phyloP scores from a whole-genome alignment of 495 filamentous ascomycete species.

The Penicillium chermesinum region DNA sequence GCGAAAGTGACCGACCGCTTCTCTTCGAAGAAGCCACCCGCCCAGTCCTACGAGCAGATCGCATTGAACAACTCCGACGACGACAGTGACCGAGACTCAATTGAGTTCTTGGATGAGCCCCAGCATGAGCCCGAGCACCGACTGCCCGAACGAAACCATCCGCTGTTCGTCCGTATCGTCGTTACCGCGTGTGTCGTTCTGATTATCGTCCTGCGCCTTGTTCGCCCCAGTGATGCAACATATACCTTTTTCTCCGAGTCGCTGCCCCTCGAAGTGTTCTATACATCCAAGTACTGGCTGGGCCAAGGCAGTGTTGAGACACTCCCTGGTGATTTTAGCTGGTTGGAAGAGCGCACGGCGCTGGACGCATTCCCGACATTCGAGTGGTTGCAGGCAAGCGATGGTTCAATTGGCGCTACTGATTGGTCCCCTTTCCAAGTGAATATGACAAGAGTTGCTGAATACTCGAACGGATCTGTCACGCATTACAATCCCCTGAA shows the following conservation, averaged over 20 bases:
- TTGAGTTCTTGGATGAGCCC: constrained; percentile 3
- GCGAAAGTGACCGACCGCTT: not conserved
- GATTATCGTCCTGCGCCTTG: constrained; percentile 1
- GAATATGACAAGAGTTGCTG: not conserved
- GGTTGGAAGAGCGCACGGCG: constrained; percentile 8
- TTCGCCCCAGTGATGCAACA: constrained; percentile 11
- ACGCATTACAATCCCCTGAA: constrained; percentile 26
- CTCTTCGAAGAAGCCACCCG: not conserved
- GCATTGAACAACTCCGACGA: constrained; percentile 12
- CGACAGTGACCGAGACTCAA: constrained; percentile 7
- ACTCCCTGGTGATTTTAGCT: constrained; percentile 2
- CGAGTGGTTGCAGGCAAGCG: constrained; percentile 10
- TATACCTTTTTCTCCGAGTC: constrained; percentile 13
- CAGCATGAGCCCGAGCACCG: not conserved
- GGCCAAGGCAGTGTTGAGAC: not conserved
- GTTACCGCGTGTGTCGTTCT: not conserved
- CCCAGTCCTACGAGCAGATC: constrained; percentile 11
- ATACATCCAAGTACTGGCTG: not conserved
- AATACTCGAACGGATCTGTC: not conserved
- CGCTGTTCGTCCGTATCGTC: constrained; percentile 1
- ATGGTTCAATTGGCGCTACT: constrained; percentile 1
- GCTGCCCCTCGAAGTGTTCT: constrained; percentile 13
- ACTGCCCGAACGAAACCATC: not conserved
- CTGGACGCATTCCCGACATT: constrained; percentile 12
- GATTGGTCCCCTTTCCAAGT: constrained; percentile 15